Evolutionary conservation across 2,329 filamentous ascomycete species (phyloP).

Genomic region (Ophiostoma montium): DNA sequence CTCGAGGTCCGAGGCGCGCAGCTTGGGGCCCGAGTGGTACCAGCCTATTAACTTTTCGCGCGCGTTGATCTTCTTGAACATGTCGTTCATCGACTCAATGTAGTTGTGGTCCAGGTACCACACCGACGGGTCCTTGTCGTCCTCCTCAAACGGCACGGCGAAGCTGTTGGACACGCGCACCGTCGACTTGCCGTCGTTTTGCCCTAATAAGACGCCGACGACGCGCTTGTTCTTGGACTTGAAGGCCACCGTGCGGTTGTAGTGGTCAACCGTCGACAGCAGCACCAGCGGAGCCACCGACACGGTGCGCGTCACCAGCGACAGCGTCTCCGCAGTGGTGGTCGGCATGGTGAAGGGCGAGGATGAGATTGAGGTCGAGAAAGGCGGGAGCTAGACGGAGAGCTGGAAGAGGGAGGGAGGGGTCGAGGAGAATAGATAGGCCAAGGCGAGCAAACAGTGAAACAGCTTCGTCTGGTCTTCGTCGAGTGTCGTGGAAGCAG

Average conservation of each 20-base stretch:
- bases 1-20: conserved; percentile 90
- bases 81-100: conserved; percentile 98
- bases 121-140: conserved; percentile 95
- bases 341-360: conserved; percentile 57
- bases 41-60: conserved; percentile 97
- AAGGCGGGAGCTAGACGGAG: too few relatives aligned
- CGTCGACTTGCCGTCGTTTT: conserved; percentile 80
- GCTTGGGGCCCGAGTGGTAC: conserved; percentile 97
- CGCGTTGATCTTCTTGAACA: conserved; percentile 99
- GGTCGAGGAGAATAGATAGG: background rate
- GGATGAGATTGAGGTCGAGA: background rate
- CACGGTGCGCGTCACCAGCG: conserved; percentile 85
- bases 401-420: background rate
- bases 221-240: conserved; percentile 74
- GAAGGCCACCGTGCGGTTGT: conserved; percentile 81
- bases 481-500: background rate
- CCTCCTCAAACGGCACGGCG: conserved; percentile 96
- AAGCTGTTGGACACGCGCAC: conserved; percentile 98
- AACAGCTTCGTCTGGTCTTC: background rate
- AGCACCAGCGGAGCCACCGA: conserved; percentile 96
- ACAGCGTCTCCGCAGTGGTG: conserved; percentile 92
- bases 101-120: conserved; percentile 99
- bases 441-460: too few relatives aligned
- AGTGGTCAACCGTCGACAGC: conserved; percentile 95
- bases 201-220: conserved; percentile 84